phyloP scores from a whole-genome alignment of 805 yeast species.

The Lipomyces oligophaga region DNA sequence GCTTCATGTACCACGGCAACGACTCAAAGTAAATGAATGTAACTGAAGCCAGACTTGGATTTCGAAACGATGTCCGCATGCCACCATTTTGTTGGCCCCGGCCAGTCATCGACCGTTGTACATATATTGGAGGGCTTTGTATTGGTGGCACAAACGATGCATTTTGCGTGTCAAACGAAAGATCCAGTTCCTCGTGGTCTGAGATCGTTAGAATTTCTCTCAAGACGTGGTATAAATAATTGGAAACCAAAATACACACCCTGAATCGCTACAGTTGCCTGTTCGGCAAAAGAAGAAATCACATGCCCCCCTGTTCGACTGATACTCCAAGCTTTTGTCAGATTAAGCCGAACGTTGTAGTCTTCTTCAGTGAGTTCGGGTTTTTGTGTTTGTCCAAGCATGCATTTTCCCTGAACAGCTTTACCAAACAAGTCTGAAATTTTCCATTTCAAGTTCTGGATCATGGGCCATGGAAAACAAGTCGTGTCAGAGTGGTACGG shows the following conservation, averaged over 20 bases:
- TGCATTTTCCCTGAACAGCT: conserved; percentile 58
- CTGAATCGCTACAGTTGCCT: conserved; percentile 34
- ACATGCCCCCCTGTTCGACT: conserved; percentile 15
- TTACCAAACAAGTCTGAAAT: conserved; percentile 69
- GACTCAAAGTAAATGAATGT: conserved; percentile 65
- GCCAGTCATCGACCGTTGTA: conserved; percentile 85
- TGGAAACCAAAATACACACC: conserved; percentile 3
- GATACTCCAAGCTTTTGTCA: conserved; percentile 14
- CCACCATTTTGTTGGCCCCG: conserved; percentile 91
- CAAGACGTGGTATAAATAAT: background rate
- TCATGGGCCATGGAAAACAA: conserved; percentile 74
- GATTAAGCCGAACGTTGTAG: conserved; percentile 12
- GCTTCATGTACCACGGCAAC: conserved; percentile 88
- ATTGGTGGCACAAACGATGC: conserved; percentile 44
- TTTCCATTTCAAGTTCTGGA: conserved; percentile 46
- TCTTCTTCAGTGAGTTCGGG: conserved; percentile 2
- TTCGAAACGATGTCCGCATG: conserved; percentile 69
- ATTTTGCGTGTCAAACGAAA: conserved; percentile 39
- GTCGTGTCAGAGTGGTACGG: conserved; percentile 53
- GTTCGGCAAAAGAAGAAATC: conserved; percentile 23
- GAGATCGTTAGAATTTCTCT: background rate
- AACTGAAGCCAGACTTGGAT: conserved; percentile 48
- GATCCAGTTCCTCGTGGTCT: conserved; percentile 14
- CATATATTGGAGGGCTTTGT: conserved; percentile 58
- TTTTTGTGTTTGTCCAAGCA: conserved; percentile 35